Base-by-base conservation (phyloP, 148 eudicot genomes). In the Cornus florida region DNA sequence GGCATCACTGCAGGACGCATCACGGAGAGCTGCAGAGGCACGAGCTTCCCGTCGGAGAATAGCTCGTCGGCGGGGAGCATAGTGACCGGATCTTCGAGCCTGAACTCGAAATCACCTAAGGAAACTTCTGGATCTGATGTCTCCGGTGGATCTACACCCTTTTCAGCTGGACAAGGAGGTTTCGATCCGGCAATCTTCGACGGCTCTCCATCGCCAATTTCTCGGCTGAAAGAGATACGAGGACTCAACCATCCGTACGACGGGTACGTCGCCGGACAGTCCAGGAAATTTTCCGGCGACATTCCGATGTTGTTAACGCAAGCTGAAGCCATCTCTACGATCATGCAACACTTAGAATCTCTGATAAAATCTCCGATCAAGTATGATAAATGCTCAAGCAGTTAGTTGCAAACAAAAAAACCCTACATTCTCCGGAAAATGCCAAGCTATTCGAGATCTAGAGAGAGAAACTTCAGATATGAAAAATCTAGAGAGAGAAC, bases 21-120 rank as follows among this genome's bases (percentile, higher is more conserved):
- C n/a, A 79, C 31, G 5, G 91, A 75, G 57, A 86, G 77, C 0
- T 91, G 93, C 7, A 86, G 71, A 1, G 97, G 93, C 35, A 93
- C 41, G 9, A 95, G 92, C 83, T 93, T 93, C 0, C 98, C 97
- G 81, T 90, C 92, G 69, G 89, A 88, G 84, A 95, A 95, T 7
- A 95, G 92, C 84, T 93, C 90, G 70, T 95, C 98, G 13, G 98
- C 98, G 10, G 98, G 94, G 9, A 95, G 90, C 88, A 95, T 87
- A 0, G 67, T 81, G 39, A 85, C 89, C 28, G 92, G 86, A 84
- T 87, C 91, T 56, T 88, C 86, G 6, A 92, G 89, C 0, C 83
- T 83, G 78, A 95, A 95, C 93, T 95, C 97, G 71, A 93, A 95
- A 73, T 90, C 97, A 1, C 81, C 92, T 12, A 75, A 38, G 28